Base-by-base conservation (phyloP, 495 filamentous ascomycete species). In the Penicillium canariense region DNA sequence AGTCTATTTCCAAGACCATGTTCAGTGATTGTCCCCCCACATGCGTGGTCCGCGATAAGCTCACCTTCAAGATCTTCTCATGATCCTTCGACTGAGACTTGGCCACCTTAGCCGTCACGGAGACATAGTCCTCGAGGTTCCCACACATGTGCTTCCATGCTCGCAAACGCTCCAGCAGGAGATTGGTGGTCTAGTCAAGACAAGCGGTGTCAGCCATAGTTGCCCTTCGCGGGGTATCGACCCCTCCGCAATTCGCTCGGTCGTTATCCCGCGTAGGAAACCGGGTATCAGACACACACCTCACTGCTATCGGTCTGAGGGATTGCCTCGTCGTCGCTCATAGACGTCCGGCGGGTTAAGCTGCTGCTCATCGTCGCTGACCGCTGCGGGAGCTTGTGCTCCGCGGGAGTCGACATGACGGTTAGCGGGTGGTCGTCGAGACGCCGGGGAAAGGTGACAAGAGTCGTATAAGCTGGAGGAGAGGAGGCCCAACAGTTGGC, bases 121-220 rank as follows among this genome's bases (percentile, higher is more conserved):
- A 69, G 56, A 98, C 81, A 67, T 97, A 98, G 46, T 92, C 88
- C 70, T 97, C 91, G 25, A 98, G 73, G 67, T 96, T 92, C 48
- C 76, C 88, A 49, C 90, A 88, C 56, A 90, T 89, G 68, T 98
- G 95, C 66, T 97, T 98, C 88, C 90, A 98, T 30, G 95, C 95
- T 58, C 85, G 84, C 50, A 97, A 79, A 50, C 94, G 85, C 72
- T 97, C 87, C 17, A 87, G 74, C 47, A 98, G 84, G 22, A 97
- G 78, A 49, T 81, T 85, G 35, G 87, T 84, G 11, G 87, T 87
- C 82, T 93, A 55, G 4, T 34, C 38, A 64, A 59, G 40, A 28
- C 25, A 46, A 44, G n/a, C 17, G 5, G 7, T 52, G 55, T 55
- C 49, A 63, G 57, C 50, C 23, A 9, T 28, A n/a, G 17, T 52